Conservation (phyloP, 1,284 basidiomycete species). For the Lentinula novae-zelandiae region DNA sequence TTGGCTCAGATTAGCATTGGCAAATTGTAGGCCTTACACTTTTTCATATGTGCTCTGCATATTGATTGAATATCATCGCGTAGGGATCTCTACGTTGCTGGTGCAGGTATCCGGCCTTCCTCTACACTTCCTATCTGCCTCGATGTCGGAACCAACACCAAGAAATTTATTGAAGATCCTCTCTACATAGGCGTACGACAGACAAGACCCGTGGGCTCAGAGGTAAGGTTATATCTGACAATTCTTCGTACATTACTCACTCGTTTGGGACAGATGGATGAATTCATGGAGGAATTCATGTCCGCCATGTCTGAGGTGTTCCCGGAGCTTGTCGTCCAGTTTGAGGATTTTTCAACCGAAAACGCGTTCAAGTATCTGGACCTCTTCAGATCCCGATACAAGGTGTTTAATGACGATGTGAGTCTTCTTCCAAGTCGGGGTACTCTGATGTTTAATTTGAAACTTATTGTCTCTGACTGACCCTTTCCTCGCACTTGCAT, state of each 20-base stretch:
- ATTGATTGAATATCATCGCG: conserved; percentile 27
- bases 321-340: conserved; percentile 76
- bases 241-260: neutral
- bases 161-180: conserved; percentile 72
- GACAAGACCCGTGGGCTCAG: conserved; percentile 41
- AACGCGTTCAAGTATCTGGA: conserved; percentile 74
- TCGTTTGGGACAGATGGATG: conserved; percentile 49
- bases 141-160: conserved; percentile 78
- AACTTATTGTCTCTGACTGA: neutral
- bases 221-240: conserved; percentile 7
- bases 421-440: neutral
- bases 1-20: conserved; percentile 77
- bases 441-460: conserved; percentile 20
- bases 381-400: conserved; percentile 56
- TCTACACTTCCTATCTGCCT: conserved; percentile 71
- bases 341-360: conserved; percentile 79
- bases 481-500: neutral
- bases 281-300: conserved; percentile 85
- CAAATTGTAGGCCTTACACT: conserved; percentile 50
- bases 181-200: conserved; percentile 74
- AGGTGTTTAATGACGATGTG: conserved; percentile 82
- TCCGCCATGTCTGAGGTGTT: conserved; percentile 61
- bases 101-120: conserved; percentile 54
- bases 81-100: conserved; percentile 66
- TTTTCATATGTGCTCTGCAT: neutral